Percentiles rank a stretch among this genome's conserved stretches.
Conservation (phyloP, 805 yeast species). For the Pichia insulana region DNA sequence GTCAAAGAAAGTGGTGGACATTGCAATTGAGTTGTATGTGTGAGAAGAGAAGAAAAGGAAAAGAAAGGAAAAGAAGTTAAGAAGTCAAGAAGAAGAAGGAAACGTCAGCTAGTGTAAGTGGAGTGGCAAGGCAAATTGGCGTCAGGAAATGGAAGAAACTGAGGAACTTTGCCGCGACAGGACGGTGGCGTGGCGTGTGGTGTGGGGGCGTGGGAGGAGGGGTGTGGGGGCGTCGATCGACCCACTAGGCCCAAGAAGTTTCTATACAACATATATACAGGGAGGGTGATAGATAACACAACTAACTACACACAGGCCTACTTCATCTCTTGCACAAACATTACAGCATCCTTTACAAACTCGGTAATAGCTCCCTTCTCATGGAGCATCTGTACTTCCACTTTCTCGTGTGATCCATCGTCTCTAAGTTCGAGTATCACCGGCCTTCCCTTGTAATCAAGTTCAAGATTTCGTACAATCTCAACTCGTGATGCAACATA, state of each 20-base stretch:
- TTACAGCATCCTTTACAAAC: conserved; percentile 8
- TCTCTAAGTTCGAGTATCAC: conserved; percentile 22
- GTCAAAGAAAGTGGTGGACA: conserved; percentile 36
- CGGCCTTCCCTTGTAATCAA: conserved; percentile 20
- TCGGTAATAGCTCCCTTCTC: conserved; percentile 8
- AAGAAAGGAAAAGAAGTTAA: neutral
- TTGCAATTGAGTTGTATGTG: conserved; percentile 10
- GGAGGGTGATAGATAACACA: too few relatives aligned
- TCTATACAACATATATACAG: too few relatives aligned
- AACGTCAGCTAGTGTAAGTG: neutral
- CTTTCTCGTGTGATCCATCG: conserved; percentile 18
- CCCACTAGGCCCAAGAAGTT: too few relatives aligned
- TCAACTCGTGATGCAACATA: conserved; percentile 14
- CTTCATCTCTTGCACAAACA: neutral
- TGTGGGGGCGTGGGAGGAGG: too few relatives aligned
- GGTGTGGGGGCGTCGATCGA: conserved; percentile 4
- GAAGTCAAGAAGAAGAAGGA: neutral
- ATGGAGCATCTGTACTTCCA: conserved; percentile 20
- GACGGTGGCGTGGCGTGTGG: neutral
- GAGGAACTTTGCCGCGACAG: too few relatives aligned
- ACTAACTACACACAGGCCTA: too few relatives aligned
- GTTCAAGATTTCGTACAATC: conserved; percentile 21
- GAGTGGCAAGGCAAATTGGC: neutral
- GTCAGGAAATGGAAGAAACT: too few relatives aligned
- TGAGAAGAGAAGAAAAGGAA: neutral